Evolutionary conservation across 768 basidiomycete species (phyloP), one percentile per base, ranked within the genome.

Genomic region (Lyophyllum decastes): DNA sequence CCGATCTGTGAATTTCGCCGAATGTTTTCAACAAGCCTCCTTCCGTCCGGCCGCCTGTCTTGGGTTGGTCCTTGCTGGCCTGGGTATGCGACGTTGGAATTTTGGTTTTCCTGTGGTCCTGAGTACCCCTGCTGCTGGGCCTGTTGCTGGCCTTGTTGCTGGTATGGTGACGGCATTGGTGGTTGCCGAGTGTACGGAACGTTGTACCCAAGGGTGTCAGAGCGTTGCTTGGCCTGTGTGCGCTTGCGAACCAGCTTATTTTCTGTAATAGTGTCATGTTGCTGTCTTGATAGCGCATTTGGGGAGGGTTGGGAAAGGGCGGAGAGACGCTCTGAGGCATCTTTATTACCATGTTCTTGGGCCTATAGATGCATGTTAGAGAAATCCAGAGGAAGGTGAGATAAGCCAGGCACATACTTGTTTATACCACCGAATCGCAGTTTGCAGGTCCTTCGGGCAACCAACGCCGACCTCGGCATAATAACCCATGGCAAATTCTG

Each of bases 401-500:
- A 55, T 26, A 44, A 47, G 49, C 16, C 38, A 27, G 49, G 21
- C 17, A 64, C 66, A 9, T 53, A 76, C 78, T 68, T 78, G 74
- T 26, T 75, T 72, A 71, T 98, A 98, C 94, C 95, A 98, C 67
- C 73, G 82, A 56, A 78, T 75, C 1, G 95, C 92, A 7, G 76
- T 76, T 0, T 80, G 81, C 35, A 92, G 53, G 66, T 90, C 82
- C 66, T 82, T 85, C 10, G 68, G 49, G 0, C 88, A 85, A 0
- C 94, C 95, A 6, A 98, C 89, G 1, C 96, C 96, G 1, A 98
- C 90, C 71, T 98, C 95, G 35, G 81, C 81, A 68, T 96, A 98
- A 69, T 98, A 98, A 1, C 95, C 96, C 84, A 98, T 88, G 0
- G 95, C 96, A 69, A 98, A 98, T 70, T 95, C 91, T 0, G 93